Evolutionary conservation across 2,329 filamentous ascomycete genomes (phyloP).

Genomic region (Cryphonectria carpinicola): DNA sequence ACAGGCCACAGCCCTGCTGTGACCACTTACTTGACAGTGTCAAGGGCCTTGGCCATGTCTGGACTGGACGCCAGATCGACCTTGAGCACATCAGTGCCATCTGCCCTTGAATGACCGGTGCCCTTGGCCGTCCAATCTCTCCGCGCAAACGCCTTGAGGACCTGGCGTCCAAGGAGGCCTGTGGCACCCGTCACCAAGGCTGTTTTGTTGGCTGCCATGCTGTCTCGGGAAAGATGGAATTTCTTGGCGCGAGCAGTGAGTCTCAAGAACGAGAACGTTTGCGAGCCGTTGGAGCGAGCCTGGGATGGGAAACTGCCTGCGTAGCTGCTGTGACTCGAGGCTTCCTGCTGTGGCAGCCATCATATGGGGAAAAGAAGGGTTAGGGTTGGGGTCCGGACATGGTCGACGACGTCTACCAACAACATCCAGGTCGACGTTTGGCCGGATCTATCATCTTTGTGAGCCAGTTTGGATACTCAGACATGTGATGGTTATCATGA

Average conservation of each 20-base stretch:
- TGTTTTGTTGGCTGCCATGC: constrained; percentile 46
- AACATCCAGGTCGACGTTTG: not conserved
- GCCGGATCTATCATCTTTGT: not conserved
- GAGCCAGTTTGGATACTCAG: not conserved
- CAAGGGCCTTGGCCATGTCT: constrained; percentile 55
- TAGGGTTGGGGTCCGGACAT: not conserved
- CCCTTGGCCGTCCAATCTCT: constrained; percentile 72
- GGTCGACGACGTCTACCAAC: not conserved
- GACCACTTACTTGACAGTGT: constrained; percentile 56
- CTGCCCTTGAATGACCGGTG: constrained; percentile 74
- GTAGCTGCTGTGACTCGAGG: not conserved
- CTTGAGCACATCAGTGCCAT: constrained; percentile 68
- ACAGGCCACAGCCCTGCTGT: not conserved
- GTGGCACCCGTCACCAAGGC: constrained; percentile 84
- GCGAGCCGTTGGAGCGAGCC: not conserved
- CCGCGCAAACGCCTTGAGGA: constrained; percentile 70
- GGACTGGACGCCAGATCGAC: constrained; percentile 53
- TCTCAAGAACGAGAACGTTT: not conserved
- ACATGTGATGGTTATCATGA: not conserved
- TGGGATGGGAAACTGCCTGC: not conserved
- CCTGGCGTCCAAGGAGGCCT: constrained; percentile 80
- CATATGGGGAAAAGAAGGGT: not conserved
- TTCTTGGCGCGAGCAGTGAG: not conserved
- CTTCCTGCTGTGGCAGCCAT: not conserved
- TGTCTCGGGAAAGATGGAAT: constrained; percentile 27